A percentile compares a stretch with the other conserved stretches of the same genome.
Conservation (phyloP, 192 early-diverging fungal species). For the Mortierella alpina region DNA sequence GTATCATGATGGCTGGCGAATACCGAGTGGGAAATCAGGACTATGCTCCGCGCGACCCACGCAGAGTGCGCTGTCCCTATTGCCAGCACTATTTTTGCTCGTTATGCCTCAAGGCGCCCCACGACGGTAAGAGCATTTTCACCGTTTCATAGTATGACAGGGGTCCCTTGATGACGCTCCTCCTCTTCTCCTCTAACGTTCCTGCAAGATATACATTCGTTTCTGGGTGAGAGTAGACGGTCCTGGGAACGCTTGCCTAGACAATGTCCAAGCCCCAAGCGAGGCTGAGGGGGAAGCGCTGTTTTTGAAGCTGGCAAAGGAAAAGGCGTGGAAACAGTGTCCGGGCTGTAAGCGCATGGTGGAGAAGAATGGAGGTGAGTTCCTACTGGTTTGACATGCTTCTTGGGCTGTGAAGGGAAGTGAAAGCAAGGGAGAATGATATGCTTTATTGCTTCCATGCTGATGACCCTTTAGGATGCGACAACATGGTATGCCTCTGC, state of each 20-base stretch:
- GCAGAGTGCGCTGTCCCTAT: constrained; percentile 11
- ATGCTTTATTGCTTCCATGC: background rate
- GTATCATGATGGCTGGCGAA: background rate
- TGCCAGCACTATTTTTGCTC: constrained; percentile 19
- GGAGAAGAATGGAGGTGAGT: constrained; percentile 14
- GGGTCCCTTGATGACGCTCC: background rate
- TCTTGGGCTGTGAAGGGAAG: background rate
- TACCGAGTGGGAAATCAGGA: too few relatives aligned
- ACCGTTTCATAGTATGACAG: too few relatives aligned
- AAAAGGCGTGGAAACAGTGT: constrained; percentile 15
- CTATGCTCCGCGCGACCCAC: background rate
- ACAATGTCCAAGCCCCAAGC: too few relatives aligned
- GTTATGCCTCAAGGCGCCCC: constrained; percentile 7
- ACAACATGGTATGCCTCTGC: constrained; percentile 37
- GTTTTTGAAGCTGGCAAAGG: constrained; percentile 7
- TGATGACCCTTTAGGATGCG: constrained; percentile 15
- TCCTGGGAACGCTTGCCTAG: too few relatives aligned
- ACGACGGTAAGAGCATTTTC: constrained; percentile 3
- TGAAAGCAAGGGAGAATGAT: background rate
- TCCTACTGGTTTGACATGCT: background rate
- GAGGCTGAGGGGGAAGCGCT: background rate
- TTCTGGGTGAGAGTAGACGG: too few relatives aligned
- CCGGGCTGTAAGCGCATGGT: constrained; percentile 17
- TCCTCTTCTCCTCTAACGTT: background rate
- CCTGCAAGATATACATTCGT: constrained; percentile 24